Conservation (phyloP, 805 yeast genomes). For the Wickerhamomyces queroliae region DNA sequence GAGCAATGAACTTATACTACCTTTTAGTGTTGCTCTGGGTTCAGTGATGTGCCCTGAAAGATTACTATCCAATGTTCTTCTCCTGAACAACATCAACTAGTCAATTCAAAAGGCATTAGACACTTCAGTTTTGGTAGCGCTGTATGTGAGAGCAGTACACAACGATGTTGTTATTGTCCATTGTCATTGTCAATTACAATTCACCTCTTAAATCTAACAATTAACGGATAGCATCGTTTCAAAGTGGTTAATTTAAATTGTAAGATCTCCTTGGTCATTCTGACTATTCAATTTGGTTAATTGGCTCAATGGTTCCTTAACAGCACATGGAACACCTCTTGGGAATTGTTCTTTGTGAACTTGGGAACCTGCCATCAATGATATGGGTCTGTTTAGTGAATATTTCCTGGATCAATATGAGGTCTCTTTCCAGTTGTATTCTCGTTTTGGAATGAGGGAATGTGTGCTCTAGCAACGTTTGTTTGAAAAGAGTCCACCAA, state of each 20-base stretch:
- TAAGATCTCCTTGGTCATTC: background rate
- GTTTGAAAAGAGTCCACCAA: slow-evolving; percentile 23
- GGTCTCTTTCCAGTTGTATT: slow-evolving; percentile 24
- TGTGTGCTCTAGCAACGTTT: slow-evolving; percentile 45
- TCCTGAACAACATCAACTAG: no score
- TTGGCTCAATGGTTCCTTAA: slow-evolving; percentile 37
- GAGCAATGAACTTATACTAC: no score
- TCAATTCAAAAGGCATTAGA: no score
- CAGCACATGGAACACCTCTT: slow-evolving; percentile 24
- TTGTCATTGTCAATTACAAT: no score
- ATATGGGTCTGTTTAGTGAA: slow-evolving; percentile 12
- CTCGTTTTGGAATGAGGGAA: slow-evolving; percentile 32
- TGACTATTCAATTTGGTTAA: slow-evolving; percentile 31
- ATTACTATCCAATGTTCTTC: no score
- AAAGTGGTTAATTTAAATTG: slow-evolving; percentile 24
- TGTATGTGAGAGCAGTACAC: no score
- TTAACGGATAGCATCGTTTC: slow-evolving; percentile 34
- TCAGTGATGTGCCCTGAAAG: no score
- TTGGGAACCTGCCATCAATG: slow-evolving; percentile 27
- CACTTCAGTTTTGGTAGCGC: no score
- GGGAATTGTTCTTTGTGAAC: slow-evolving; percentile 33
- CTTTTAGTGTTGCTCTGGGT: no score
- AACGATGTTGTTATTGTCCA: no score
- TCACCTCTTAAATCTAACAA: background rate
- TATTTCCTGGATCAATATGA: slow-evolving; percentile 11